A percentile compares a stretch with the other conserved stretches of the same genome.
Evolutionary conservation across 225 moss, liverwort and hornwort genomes (phyloP).

Genomic region (Bryum argenteum): DNA sequence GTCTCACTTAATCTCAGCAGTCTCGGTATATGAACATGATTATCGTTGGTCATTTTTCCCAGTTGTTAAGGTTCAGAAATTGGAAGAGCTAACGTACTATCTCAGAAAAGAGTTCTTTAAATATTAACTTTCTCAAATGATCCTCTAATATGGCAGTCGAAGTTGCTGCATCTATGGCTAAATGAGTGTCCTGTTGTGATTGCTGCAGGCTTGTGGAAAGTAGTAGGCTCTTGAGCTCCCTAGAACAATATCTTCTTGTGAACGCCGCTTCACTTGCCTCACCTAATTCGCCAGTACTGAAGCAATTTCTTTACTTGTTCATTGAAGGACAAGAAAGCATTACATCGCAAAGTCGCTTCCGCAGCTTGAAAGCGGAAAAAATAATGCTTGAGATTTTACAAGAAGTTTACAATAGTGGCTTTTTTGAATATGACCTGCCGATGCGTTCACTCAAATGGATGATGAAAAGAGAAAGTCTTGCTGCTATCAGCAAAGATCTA

Average conservation of each 20-base stretch:
- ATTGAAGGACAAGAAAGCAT: conserved; percentile 50
- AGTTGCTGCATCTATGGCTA: conserved; percentile 12
- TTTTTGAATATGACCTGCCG: conserved; percentile 50
- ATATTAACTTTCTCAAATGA: not conserved
- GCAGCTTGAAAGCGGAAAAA: conserved; percentile 64
- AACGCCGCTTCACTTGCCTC: conserved; percentile 52
- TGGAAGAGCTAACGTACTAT: conserved; percentile 1
- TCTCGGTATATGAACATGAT: not conserved
- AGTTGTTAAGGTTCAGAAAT: not conserved
- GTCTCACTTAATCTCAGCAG: not conserved
- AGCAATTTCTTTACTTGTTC: conserved; percentile 70
- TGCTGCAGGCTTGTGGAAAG: conserved; percentile 72
- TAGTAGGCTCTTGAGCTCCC: conserved; percentile 54
- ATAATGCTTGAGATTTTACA: conserved; percentile 54
- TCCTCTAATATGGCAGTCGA: not conserved
- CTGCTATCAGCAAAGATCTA: conserved; percentile 50
- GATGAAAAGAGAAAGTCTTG: conserved; percentile 49
- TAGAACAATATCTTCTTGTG: conserved; percentile 82
- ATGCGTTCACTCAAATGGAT: conserved; percentile 66
- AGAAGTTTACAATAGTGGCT: conserved; percentile 42
- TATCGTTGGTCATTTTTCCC: not conserved
- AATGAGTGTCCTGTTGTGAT: conserved; percentile 24
- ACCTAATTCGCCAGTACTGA: conserved; percentile 38
- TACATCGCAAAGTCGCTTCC: conserved; percentile 37
- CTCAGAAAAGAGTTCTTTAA: not conserved